Conservation (phyloP, 2,329 filamentous ascomycete genomes). For the Phyllosticta capitalensis region DNA sequence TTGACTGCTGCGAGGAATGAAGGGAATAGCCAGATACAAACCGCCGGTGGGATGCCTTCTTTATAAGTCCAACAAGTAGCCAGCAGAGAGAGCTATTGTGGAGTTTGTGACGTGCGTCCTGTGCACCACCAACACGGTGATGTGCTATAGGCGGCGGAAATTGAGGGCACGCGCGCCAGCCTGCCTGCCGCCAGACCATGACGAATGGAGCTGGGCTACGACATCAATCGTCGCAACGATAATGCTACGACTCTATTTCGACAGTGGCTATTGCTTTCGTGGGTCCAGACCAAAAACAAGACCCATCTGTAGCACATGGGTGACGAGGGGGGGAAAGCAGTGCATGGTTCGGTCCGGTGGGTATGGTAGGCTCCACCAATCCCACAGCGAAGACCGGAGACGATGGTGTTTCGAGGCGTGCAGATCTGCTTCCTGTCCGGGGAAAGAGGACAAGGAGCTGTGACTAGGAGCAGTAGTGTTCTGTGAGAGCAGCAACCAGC, state of each 20-base stretch:
- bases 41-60: background rate
- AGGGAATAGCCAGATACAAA: background rate
- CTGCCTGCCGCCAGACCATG: background rate
- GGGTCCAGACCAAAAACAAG: background rate
- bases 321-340: background rate
- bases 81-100: background rate
- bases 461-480: too few relatives aligned
- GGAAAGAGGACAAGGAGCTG: background rate
- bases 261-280: background rate
- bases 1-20: conserved; percentile 8
- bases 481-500: background rate
- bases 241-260: background rate
- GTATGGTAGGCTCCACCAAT: background rate
- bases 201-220: background rate
- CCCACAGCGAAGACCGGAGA: background rate
- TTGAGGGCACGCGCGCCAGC: background rate
- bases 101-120: background rate
- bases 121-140: too few relatives aligned
- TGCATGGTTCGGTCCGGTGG: background rate
- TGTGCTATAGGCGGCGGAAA: background rate
- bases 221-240: background rate
- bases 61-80: background rate
- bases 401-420: background rate
- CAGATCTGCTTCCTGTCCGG: background rate
- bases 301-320: background rate